Base-by-base conservation (phyloP, 129 eudicot genomes). In the Cynara cardunculus region DNA sequence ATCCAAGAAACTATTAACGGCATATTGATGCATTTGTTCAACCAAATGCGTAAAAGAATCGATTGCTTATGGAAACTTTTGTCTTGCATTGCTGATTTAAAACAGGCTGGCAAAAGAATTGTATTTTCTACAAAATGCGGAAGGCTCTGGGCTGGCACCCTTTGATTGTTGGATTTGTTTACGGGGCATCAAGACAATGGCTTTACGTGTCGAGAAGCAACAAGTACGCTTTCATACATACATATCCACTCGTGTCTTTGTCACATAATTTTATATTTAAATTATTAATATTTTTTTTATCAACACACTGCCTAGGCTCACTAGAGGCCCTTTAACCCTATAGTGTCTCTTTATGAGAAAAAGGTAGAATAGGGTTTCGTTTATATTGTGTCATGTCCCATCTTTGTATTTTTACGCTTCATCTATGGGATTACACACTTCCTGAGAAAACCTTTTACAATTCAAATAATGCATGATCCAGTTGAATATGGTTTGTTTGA, bases 141-240 rank as follows among this genome's bases (percentile, higher is more conserved):
- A 96, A 81, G 99, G 99, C 21, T 78, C 98, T 12, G 98, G 95
- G 26, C 82, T 96, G 76, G 97, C 99, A 31, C 97, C 99, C 44
- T 96, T 96, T 74, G 99, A 96, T 86, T 96, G 99, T 82, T 96
- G 99, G 98, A 79, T 96, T 39, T 92, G 99, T 78, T 87, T 96
- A 85, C 88, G 98, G 56, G 99, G 99, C 69, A 91, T 96, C 77
- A 96, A 96, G 85, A 96, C 99, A 28, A 92, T 96, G 99, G 98
- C 92, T 26, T 86, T 96, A 66, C 98, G 98, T 62, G 90, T 96
- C 37, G 99, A 96, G 83, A 96, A 93, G 88, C 99, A 96, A 91
- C 97, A 96, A 91, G 99, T 92, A 81, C 30, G 24, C 27, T 53
- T 82, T 39, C 21, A 12, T 41, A 16, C 76, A 71, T 41, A 9